Evolutionary conservation across 345 rosid species (phyloP), one percentile per base, ranked within the genome.

Genomic region (Camelina neglecta): DNA sequence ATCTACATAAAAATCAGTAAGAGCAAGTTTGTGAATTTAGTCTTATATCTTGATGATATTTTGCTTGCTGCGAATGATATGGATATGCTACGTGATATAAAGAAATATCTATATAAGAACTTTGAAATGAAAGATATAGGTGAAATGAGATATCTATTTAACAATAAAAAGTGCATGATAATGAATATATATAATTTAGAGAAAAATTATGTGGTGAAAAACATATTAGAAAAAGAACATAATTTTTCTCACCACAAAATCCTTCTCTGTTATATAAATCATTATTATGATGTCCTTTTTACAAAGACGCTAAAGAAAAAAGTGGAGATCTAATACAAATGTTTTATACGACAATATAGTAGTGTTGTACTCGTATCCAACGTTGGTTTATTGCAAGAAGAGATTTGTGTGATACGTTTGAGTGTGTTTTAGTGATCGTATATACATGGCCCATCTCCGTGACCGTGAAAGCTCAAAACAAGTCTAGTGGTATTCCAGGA

Each of bases 231-330:
- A 38, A 59, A 18, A 38, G 31, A 60, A 60, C 48, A 39, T 20
- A 38, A 36, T 18, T 8, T 38, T 73, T 65, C 77, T 73, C 64
- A 73, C 71, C 77, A 64, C 49, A 73, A 67, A 35, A 20, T 20
- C 18, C 5, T 50, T 51, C 2, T 65, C 50, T 36, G 3, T 20
- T 9, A 21, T 65, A 65, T 65, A 74, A 26, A 65, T 74, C 56
- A 41, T 38, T 49, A 57, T 57, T 18, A 57, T 74, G 12, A 36
- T 31, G 71, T 56, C 66, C 8, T 36, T 57, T 47, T 47, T 36
- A 55, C 16, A 53, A 73, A 55, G 65, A 6, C 39, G 24, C 0
- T 53, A 64, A 44, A 31, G 29, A 21, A 59, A 21, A 59, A 59
- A 56, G 71, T 65, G 58, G 35, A 45, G 15, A 33, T 16, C 8